Conservation (phyloP, 768 basidiomycete species). For the Pluteus cervinus region DNA sequence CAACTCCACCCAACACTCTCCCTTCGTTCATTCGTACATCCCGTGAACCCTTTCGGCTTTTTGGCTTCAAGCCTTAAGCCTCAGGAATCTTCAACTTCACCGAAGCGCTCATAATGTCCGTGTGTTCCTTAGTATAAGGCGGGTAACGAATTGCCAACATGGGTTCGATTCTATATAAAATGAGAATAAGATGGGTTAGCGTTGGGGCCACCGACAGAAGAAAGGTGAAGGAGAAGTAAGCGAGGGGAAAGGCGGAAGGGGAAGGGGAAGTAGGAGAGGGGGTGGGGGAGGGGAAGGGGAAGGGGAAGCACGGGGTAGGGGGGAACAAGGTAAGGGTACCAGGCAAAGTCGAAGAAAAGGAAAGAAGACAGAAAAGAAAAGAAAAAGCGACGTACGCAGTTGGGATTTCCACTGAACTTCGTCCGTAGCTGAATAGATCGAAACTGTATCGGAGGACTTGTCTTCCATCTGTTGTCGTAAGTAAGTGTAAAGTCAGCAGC, state of each 20-base stretch:
- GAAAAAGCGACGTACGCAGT: conserved; percentile 45
- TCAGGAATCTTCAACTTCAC: conserved; percentile 19
- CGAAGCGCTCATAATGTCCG: conserved; percentile 21
- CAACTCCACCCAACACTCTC: too few relatives aligned
- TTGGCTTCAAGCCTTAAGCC: too few relatives aligned
- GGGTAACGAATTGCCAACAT: conserved; percentile 39
- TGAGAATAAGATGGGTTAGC: not conserved
- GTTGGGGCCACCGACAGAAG: not conserved
- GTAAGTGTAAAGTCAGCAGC: not conserved
- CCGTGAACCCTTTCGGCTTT: too few relatives aligned
- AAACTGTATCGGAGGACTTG: conserved; percentile 49
- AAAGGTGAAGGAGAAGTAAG: not conserved
- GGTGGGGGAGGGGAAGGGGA: too few relatives aligned
- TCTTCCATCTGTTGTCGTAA: conserved; percentile 39
- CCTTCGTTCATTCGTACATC: too few relatives aligned
- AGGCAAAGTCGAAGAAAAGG: too few relatives aligned
- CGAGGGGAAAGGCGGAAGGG: not conserved
- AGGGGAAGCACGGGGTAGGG: too few relatives aligned
- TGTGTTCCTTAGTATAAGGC: conserved; percentile 38
- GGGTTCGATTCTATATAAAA: conserved; percentile 30
- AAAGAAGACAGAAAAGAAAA: too few relatives aligned
- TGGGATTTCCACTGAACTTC: conserved; percentile 45
- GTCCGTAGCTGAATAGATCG: conserved; percentile 46
- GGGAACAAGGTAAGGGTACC: too few relatives aligned
- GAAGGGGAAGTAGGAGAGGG: too few relatives aligned